Evolutionary conservation across 2,329 filamentous ascomycete genomes (phyloP).

Genomic region (Chaetomium olivaceum): DNA sequence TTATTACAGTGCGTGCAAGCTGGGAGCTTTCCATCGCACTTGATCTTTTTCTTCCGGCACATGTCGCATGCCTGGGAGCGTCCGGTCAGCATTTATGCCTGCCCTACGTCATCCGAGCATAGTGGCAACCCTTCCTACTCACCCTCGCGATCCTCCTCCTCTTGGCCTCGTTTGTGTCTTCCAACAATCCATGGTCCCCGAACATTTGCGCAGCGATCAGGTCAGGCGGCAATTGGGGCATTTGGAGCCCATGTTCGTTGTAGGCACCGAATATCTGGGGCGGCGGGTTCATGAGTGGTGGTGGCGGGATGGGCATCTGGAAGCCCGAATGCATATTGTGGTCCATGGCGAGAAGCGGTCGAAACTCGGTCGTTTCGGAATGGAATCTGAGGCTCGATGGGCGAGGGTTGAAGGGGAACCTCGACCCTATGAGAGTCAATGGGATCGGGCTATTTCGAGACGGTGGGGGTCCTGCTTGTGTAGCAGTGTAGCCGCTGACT

Average conservation of each 20-base stretch:
- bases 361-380: conserved; percentile 4
- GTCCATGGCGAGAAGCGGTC: conserved; percentile 44
- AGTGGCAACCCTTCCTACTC: conserved; percentile 40
- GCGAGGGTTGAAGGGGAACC: not conserved
- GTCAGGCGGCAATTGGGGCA: conserved; percentile 57
- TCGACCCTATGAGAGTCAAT: not conserved
- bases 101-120: not conserved
- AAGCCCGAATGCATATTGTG: conserved; percentile 54
- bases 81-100: conserved; percentile 23
- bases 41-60: conserved; percentile 97
- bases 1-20: conserved; percentile 95
- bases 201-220: conserved; percentile 60
- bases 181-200: conserved; percentile 57
- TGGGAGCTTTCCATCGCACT: conserved; percentile 94
- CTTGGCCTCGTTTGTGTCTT: conserved; percentile 79
- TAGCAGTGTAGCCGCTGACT: conserved; percentile 24
- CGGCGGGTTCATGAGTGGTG: conserved; percentile 64
- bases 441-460: not conserved
- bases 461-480: not conserved
- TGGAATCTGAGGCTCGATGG: not conserved
- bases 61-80: conserved; percentile 78
- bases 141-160: conserved; percentile 84
- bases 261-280: conserved; percentile 70
- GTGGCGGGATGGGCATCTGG: conserved; percentile 58
- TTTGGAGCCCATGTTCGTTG: conserved; percentile 58